Base-by-base conservation (phyloP, 2,329 filamentous ascomycete genomes). In the Pseudogymnoascus sp. region DNA sequence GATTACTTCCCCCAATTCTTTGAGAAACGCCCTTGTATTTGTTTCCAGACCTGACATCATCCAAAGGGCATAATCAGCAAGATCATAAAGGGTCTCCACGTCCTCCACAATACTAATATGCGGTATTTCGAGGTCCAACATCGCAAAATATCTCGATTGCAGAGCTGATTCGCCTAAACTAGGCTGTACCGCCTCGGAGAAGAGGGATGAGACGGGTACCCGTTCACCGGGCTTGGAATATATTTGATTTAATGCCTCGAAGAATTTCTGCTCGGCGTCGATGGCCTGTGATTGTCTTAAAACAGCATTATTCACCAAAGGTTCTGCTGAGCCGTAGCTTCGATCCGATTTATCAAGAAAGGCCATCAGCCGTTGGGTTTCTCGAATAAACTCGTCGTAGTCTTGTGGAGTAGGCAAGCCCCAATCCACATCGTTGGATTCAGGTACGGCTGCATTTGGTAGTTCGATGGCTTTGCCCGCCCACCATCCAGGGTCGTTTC, bases 311-410 rank as follows among this genome's bases (percentile, higher is more conserved):
- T 68, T 66, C 14, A 78, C 73, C 5, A 87, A 72, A 4, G 76
- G 74, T 63, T 84, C 82, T 21, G 79, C 79, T 0, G 81, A 83
- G 13, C 83, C 85, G 67, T 86, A 87, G 48, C 80, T 82, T 48
- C 86, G 79, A 25, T 87, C 82, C 0, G 85, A 85, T 8, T 74
- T 76, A 64, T 88, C 85, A 2, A 88, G 77, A 66, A 88, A 87
- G 8, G 84, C 85, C 76, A 88, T 80, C 4, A 88, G 72, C 13
- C 85, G 82, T 68, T 87, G 85, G 1, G 87, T 68, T 71, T 88
- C 85, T 23, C 84, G 78, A 62, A 76, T 73, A 65, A 84, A 77
- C 16, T 77, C 73, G 11, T 78, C 73, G 60, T 72, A 73, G 34
- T 69, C 62, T 36, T 72, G 48, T 34, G 51, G 21, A 41, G 60